phyloP scores from a whole-genome alignment of 2,329 filamentous ascomycete genomes.

The Penicillium sp. region DNA sequence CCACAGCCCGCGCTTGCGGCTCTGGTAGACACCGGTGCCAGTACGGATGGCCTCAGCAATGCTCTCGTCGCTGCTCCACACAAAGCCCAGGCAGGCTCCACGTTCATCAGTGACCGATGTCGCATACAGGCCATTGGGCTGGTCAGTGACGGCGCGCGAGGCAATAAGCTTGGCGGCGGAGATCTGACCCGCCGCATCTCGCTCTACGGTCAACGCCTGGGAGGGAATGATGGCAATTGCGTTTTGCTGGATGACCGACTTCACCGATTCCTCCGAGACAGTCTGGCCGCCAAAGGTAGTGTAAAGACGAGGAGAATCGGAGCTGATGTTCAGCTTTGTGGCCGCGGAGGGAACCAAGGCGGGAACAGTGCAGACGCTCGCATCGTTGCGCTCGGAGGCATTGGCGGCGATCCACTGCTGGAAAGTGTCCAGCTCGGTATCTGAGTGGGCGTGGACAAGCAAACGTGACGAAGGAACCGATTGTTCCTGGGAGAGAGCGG shows the following conservation, averaged over 20 bases:
- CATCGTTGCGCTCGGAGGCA: conserved; percentile 32
- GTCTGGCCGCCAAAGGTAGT: conserved; percentile 31
- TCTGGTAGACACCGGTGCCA: conserved; percentile 84
- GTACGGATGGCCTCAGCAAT: conserved; percentile 79
- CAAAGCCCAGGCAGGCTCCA: conserved; percentile 76
- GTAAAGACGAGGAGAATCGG: conserved; percentile 41
- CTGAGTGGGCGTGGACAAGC: conserved; percentile 49
- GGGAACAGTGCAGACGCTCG: conserved; percentile 32
- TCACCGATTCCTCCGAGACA: conserved; percentile 46
- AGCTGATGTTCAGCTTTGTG: conserved; percentile 35
- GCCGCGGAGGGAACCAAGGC: conserved; percentile 38
- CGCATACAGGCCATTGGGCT: conserved; percentile 75
- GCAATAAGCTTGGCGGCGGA: conserved; percentile 67
- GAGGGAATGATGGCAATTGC: conserved; percentile 73
- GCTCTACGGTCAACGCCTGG: conserved; percentile 61
- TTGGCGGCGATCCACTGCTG: conserved; percentile 39
- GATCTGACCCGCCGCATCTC: conserved; percentile 55
- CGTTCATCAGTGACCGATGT: conserved; percentile 89
- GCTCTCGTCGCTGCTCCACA: conserved; percentile 91
- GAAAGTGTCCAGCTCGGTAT: conserved; percentile 36
- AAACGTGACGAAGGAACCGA: conserved; percentile 53
- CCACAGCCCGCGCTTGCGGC: conserved; percentile 91
- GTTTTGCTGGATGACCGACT: conserved; percentile 44
- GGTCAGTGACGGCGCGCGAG: conserved; percentile 71
- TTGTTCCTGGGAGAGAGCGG: conserved; percentile 48